Conservation (phyloP, 257 asterid genomes). For the Avicennia marina region DNA sequence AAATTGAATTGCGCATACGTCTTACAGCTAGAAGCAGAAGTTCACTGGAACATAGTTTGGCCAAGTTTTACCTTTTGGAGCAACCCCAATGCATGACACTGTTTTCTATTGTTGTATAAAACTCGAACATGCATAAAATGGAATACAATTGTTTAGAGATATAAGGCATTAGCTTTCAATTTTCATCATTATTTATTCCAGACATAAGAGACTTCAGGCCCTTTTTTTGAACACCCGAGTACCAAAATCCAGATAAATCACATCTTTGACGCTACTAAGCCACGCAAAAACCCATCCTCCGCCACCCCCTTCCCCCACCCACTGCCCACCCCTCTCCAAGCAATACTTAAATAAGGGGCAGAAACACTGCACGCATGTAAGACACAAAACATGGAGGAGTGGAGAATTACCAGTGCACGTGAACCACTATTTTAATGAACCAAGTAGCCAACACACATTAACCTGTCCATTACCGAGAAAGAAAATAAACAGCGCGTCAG, state of each 20-base stretch:
- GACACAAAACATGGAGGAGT: not conserved
- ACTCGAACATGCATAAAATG: conserved; percentile 5
- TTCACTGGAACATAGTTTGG: not conserved
- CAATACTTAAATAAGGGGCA: not conserved
- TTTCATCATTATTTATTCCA: not conserved
- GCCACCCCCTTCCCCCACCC: not conserved
- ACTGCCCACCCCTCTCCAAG: not conserved
- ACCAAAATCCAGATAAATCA: conserved; percentile 1
- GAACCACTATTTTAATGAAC: not conserved
- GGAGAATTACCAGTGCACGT: conserved; percentile 6
- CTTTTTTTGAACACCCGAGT: not conserved
- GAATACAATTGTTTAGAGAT: not conserved
- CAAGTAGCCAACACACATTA: conserved; percentile 6
- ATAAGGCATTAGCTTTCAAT: not conserved
- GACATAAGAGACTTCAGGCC: not conserved
- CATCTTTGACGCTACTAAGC: not conserved
- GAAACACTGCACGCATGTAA: not conserved
- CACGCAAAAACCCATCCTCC: not conserved
- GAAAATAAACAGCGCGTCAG: conserved; percentile 16
- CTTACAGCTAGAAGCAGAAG: not conserved
- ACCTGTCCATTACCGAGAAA: conserved; percentile 7
- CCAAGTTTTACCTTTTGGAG: not conserved
- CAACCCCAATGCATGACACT: not conserved
- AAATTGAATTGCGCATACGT: not conserved
- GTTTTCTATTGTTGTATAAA: not conserved